Conservation (phyloP, 2,329 filamentous ascomycete species). For the Xenosphaeropsis pyriputrescens region DNA sequence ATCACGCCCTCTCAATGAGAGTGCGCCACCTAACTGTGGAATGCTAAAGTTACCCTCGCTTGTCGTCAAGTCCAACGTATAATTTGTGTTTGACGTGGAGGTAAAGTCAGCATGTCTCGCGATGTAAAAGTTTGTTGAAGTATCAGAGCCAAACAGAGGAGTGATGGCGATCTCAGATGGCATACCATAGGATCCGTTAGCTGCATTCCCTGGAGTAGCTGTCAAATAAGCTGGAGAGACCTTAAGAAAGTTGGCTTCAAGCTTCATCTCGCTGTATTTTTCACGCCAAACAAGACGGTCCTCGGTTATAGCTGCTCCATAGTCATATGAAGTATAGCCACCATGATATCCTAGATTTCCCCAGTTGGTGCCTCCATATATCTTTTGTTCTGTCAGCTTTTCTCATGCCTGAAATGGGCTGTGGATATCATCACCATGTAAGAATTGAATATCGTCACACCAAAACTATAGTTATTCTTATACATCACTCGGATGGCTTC, state of each 20-base stretch:
- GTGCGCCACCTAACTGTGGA: conserved; percentile 35
- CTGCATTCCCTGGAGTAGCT: conserved; percentile 34
- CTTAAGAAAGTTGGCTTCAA: conserved; percentile 61
- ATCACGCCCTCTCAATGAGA: conserved; percentile 47
- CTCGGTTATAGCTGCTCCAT: conserved; percentile 50
- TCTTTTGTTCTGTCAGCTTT: conserved; percentile 20
- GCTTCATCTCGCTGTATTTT: conserved; percentile 69
- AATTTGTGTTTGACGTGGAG: conserved; percentile 38
- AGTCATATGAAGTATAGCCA: conserved; percentile 44
- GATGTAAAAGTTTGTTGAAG: conserved; percentile 46
- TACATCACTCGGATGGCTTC: conserved; percentile 69
- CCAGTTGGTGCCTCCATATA: conserved; percentile 69
- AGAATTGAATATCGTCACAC: conserved; percentile 52
- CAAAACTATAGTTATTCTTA: conserved; percentile 57
- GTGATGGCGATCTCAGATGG: conserved; percentile 36
- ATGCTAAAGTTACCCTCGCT: conserved; percentile 39
- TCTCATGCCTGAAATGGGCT: not conserved
- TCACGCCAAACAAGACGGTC: conserved; percentile 53
- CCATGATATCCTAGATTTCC: conserved; percentile 61
- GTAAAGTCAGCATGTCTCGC: conserved; percentile 52
- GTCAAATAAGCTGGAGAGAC: conserved; percentile 59
- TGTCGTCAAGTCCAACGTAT: conserved; percentile 44
- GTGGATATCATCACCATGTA: conserved; percentile 47
- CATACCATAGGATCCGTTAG: conserved; percentile 30
- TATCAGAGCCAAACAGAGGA: conserved; percentile 37